Base-by-base conservation (phyloP, 495 filamentous ascomycete genomes). In the Talaromyces borbonicus region DNA sequence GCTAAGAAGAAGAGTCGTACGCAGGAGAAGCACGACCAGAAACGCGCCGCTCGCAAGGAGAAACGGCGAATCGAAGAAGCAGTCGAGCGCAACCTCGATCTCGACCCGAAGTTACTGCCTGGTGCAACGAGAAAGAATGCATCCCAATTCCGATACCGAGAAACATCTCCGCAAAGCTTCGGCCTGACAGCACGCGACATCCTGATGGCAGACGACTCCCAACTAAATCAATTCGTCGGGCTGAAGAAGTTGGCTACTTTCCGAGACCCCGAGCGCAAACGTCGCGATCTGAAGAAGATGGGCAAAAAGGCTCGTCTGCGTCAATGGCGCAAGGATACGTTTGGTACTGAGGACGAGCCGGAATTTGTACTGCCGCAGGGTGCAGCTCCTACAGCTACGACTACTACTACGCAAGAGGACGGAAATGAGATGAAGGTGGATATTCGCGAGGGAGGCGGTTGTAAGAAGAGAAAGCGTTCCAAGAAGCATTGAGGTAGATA, bases 171-270 rank as follows among this genome's bases (percentile, higher is more conserved):
- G 4, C 80, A 79, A 23, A 78, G 84, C 24, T 97, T 93, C 64
- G 92, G 92, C 38, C 73, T 98, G 42, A 90, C 84, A 2, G 74
- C 90, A 2, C 76, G 80, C 37, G 92, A 98, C 61, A 96, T 98
- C 49, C 75, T 98, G 8, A 83, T 95, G 66, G 92, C 92, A 7
- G 79, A 79, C 22, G 92, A 98, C 63, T 68, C 77, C 5, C 84
- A 86, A 46, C 78, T 98, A 44, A 97, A 98, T 65, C 70, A 85
- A 52, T 96, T 84, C 52, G 90, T 83, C 11, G 92, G 92, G 8
- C 68, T 98, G 53, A 98, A 97, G 75, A 95, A 95, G 65, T 74
- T 95, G 49, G 90, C 90, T 8, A 66, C 85, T 18, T 98, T 92
- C 69, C 74, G 92, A 43, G 89, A 95, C 57, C 63, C 68, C 1